A percentile compares a stretch with the other conserved stretches of the same genome.
Evolutionary conservation across 495 filamentous ascomycete species (phyloP).

Genomic region (Durotheca rogersii): DNA sequence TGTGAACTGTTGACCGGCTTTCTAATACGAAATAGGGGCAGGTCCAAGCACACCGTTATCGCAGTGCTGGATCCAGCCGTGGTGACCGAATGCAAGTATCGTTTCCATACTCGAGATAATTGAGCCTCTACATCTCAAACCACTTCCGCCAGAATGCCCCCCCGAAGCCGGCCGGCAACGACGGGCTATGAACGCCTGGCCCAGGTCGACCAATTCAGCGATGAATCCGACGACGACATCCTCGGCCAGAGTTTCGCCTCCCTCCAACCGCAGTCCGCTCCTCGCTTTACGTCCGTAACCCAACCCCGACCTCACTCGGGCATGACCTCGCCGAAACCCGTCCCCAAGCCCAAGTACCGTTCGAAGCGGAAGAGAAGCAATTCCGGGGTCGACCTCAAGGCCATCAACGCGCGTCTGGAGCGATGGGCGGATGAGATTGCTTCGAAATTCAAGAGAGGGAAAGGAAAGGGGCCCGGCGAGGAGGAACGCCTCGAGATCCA

Average conservation of each 20-base stretch:
- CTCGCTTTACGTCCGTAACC: slow-evolving; percentile 67
- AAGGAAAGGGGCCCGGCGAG: slow-evolving; percentile 69
- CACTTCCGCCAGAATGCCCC: slow-evolving; percentile 31
- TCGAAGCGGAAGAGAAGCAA: slow-evolving; percentile 68
- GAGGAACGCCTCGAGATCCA: slow-evolving; percentile 94
- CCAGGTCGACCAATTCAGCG: slow-evolving; percentile 83
- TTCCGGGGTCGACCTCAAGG: slow-evolving; percentile 95
- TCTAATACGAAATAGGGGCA: slow-evolving; percentile 28
- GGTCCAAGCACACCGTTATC: slow-evolving; percentile 3
- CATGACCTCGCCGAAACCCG: slow-evolving; percentile 55
- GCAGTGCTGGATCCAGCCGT: not conserved
- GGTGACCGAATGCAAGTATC: slow-evolving; percentile 20
- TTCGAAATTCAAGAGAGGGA: slow-evolving; percentile 88
- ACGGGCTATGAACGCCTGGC: slow-evolving; percentile 91
- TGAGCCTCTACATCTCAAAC: not conserved
- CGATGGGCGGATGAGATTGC: slow-evolving; percentile 98
- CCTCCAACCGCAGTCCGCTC: slow-evolving; percentile 60
- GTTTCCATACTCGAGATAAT: not conserved
- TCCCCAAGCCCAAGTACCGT: slow-evolving; percentile 45
- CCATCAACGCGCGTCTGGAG: slow-evolving; percentile 95
- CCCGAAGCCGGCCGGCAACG: slow-evolving; percentile 64
- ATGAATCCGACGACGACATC: slow-evolving; percentile 66
- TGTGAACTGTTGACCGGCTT: slow-evolving; percentile 11
- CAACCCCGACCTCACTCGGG: slow-evolving; percentile 62
- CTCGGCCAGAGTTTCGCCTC: slow-evolving; percentile 57